Evolutionary conservation across 78 protist genomes (phyloP).

Genomic region (Polysphondylium violaceum): DNA sequence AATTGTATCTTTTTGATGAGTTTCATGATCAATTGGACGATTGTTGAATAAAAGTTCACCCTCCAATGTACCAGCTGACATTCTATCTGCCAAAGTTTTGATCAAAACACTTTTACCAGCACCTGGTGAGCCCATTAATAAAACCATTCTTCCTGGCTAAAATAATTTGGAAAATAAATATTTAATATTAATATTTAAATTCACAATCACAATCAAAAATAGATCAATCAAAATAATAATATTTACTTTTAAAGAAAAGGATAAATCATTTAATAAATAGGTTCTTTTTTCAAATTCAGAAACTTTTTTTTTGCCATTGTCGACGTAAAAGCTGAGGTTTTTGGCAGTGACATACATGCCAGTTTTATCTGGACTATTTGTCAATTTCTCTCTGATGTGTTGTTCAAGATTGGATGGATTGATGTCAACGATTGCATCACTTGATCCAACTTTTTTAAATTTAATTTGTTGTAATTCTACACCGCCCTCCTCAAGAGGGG

Average conservation of each 20-base stretch:
- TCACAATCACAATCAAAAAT: not conserved
- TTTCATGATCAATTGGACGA: slow-evolving; percentile 8
- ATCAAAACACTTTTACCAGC: slow-evolving; percentile 48
- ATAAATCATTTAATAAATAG: slow-evolving; percentile 42
- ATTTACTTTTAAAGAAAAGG: slow-evolving; percentile 39
- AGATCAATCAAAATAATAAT: not conserved
- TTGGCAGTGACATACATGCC: slow-evolving; percentile 55
- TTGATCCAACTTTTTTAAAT: no score
- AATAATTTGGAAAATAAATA: not conserved
- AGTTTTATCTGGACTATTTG: slow-evolving; percentile 22
- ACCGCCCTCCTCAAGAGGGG: no score
- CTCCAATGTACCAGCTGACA: slow-evolving; percentile 40
- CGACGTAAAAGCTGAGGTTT: slow-evolving; percentile 23
- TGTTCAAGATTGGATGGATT: slow-evolving; percentile 9
- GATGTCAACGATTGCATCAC: no score
- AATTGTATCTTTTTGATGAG: slow-evolving; percentile 71
- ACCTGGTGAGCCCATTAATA: slow-evolving; percentile 69
- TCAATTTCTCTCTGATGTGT: slow-evolving; percentile 27
- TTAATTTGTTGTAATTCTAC: no score
- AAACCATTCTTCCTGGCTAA: slow-evolving; percentile 63
- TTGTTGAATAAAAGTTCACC: slow-evolving; percentile 53
- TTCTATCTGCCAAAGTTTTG: slow-evolving; percentile 30
- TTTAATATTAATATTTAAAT: not conserved
- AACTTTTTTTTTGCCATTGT: not conserved
- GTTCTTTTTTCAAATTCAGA: slow-evolving; percentile 3